These are phyloP conservation scores for Salicornia ramosissima DNA, from an alignment of 148 eudicot genomes.

Conservation along the genomic window DNA sequence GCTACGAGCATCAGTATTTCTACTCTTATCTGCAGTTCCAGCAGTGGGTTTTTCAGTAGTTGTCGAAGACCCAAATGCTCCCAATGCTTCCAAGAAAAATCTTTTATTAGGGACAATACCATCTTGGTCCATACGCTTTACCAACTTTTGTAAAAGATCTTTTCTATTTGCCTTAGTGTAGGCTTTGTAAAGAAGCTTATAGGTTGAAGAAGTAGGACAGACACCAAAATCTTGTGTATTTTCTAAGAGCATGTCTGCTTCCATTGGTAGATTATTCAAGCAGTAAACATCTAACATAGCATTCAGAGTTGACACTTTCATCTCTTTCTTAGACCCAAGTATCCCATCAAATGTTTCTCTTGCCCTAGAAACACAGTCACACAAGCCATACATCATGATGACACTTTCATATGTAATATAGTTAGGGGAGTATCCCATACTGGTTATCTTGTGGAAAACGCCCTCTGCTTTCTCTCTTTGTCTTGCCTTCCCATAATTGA, in stretches of 20 bases:
- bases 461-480: conserved; percentile 83
- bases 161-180: conserved; percentile 80
- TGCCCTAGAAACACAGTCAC: conserved; percentile 70
- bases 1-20: conserved; percentile 4
- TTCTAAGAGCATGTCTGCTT: conserved; percentile 67
- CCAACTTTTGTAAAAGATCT: conserved; percentile 57
- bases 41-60: conserved; percentile 25
- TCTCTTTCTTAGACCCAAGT: conserved; percentile 47
- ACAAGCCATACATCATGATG: conserved; percentile 77
- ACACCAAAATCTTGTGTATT: conserved; percentile 38
- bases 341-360: conserved; percentile 64
- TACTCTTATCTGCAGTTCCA: conserved; percentile 16
- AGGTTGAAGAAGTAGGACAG: conserved; percentile 58
- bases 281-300: conserved; percentile 93
- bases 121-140: conserved; percentile 65
- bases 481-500: conserved; percentile 89
- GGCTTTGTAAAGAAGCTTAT: conserved; percentile 86
- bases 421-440: conserved; percentile 67
- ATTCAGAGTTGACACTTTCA: conserved; percentile 73
- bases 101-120: conserved; percentile 73
- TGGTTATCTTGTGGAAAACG: conserved; percentile 49
- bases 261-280: conserved; percentile 63
- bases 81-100: conserved; percentile 76
- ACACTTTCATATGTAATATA: conserved; percentile 77
- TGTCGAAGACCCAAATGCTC: conserved; percentile 57